These are phyloP conservation scores for Comarum palustre DNA, from an alignment of 306 rosid genomes.

Conservation along the genomic window DNA sequence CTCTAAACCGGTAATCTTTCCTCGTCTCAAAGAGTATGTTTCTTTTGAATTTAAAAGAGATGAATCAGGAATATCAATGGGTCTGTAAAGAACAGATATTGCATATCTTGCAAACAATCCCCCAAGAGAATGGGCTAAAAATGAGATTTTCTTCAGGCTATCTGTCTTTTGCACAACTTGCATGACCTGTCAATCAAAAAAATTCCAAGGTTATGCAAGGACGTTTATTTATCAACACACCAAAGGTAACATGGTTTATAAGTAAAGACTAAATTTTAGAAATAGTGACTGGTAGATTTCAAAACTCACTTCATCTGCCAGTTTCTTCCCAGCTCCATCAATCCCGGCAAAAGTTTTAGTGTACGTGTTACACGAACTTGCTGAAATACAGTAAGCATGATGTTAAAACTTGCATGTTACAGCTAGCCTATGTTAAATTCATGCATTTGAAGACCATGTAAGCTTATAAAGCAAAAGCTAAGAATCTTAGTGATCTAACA, in stretches of 20 bases:
- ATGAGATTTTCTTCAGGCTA: slow-evolving; percentile 75
- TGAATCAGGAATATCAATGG: slow-evolving; percentile 32
- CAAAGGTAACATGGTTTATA: slow-evolving; percentile 7
- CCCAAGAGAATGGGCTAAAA: slow-evolving; percentile 94
- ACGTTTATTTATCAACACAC: slow-evolving; percentile 21
- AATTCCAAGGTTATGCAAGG: slow-evolving; percentile 25
- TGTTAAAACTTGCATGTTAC: too few relatives aligned
- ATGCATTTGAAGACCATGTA: too few relatives aligned
- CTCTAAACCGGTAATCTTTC: slow-evolving; percentile 78
- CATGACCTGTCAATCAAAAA: slow-evolving; percentile 51
- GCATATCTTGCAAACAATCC: slow-evolving; percentile 96
- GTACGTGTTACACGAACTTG: too few relatives aligned
- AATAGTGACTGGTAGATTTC: slow-evolving; percentile 26
- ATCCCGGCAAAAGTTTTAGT: slow-evolving; percentile 88
- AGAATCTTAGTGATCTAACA: too few relatives aligned
- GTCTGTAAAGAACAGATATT: slow-evolving; percentile 64
- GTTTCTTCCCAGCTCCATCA: slow-evolving; percentile 89
- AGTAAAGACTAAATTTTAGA: slow-evolving; percentile 19
- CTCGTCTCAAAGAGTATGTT: slow-evolving; percentile 43
- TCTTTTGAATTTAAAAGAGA: slow-evolving; percentile 28
- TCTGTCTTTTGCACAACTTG: slow-evolving; percentile 69
- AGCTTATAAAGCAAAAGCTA: too few relatives aligned
- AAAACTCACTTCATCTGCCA: slow-evolving; percentile 85
- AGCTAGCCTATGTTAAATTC: too few relatives aligned
- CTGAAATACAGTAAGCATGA: too few relatives aligned